phyloP scores from a whole-genome alignment of 805 yeast genomes.

The Candida hungchunana region DNA sequence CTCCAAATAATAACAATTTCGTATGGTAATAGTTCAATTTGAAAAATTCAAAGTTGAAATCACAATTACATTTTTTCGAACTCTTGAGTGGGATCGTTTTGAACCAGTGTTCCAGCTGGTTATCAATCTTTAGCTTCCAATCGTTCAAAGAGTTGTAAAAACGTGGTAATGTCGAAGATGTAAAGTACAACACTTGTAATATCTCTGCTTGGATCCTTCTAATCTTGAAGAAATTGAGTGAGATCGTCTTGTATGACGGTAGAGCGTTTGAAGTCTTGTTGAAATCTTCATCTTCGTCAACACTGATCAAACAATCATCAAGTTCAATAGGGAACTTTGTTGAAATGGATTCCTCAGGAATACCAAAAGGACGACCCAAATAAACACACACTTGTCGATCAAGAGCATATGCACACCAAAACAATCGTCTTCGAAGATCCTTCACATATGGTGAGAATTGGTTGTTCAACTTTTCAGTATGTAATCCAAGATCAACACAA shows the following conservation, averaged over 20 bases:
- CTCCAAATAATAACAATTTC: conserved; percentile 65
- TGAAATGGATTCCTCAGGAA: conserved; percentile 74
- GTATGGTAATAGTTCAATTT: conserved; percentile 76
- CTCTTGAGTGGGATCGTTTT: conserved; percentile 50
- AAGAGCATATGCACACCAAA: conserved; percentile 86
- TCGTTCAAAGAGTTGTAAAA: conserved; percentile 45
- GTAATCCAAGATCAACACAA: conserved; percentile 82
- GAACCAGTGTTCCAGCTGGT: conserved; percentile 59
- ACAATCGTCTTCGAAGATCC: conserved; percentile 71
- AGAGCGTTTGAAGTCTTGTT: conserved; percentile 33
- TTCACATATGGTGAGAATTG: conserved; percentile 48
- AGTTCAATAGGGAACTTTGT: conserved; percentile 67
- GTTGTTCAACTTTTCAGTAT: conserved; percentile 50
- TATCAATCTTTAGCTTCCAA: conserved; percentile 58
- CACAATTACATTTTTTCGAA: conserved; percentile 60
- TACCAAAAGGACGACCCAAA: conserved; percentile 82
- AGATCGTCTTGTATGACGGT: conserved; percentile 65
- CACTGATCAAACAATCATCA: conserved; percentile 64
- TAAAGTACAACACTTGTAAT: conserved; percentile 66
- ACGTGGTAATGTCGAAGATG: conserved; percentile 64
- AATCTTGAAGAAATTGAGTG: conserved; percentile 62
- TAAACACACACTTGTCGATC: conserved; percentile 86
- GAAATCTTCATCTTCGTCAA: conserved; percentile 36
- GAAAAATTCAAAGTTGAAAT: conserved; percentile 67
- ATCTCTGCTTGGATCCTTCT: conserved; percentile 76